Conservation (phyloP, 2,329 filamentous ascomycete genomes). For the Epichloe brachyelytri region DNA sequence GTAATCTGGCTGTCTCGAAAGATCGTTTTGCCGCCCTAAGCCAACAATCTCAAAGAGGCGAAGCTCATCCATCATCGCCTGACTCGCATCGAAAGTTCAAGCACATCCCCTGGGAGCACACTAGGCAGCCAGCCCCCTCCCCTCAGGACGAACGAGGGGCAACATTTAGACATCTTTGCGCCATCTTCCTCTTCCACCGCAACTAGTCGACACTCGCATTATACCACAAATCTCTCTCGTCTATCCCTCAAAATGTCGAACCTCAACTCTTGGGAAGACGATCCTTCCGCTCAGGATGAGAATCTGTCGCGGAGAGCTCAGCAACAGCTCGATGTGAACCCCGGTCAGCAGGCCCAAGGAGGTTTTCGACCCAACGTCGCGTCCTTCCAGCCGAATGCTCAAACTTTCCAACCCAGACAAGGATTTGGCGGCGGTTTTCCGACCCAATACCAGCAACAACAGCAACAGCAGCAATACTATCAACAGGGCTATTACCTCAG, state of each 20-base stretch:
- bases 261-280: conserved; percentile 92
- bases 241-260: conserved; percentile 54
- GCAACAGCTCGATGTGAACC: conserved; percentile 63
- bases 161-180: background rate
- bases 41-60: background rate
- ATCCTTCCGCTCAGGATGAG: conserved; percentile 64
- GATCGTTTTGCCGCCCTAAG: conserved; percentile 2
- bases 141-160: conserved; percentile 1
- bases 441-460: conserved; percentile 39
- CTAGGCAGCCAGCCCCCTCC: background rate
- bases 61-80: background rate
- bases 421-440: conserved; percentile 45
- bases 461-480: conserved; percentile 35
- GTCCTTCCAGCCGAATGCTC: conserved; percentile 61
- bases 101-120: background rate
- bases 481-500: conserved; percentile 45
- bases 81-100: background rate
- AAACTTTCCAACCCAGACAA: conserved; percentile 61
- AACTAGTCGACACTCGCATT: background rate
- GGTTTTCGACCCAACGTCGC: conserved; percentile 40
- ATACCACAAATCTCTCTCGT: background rate
- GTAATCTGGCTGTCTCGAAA: background rate
- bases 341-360: conserved; percentile 26
- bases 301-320: conserved; percentile 65
- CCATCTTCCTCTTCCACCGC: background rate